Base-by-base conservation (phyloP, 2,329 filamentous ascomycete genomes). In the Ascochyta fabae region DNA sequence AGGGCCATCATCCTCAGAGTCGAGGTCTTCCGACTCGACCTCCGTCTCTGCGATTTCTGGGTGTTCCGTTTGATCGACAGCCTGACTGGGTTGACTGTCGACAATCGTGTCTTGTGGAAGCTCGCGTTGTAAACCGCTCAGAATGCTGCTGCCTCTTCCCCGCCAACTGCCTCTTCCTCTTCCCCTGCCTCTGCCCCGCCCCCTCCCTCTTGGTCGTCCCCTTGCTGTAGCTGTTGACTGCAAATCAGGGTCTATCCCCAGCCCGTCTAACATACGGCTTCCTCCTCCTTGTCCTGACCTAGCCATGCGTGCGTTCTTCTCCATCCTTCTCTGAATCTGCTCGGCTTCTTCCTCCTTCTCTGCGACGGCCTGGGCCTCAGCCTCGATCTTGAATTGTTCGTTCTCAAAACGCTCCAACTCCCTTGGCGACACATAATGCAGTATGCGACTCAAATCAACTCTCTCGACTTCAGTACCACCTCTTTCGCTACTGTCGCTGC, bases 331-430 rank as follows among this genome's bases (percentile, higher is more conserved):
- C 16, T 49, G 49, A 10, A 58, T 52, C 27, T 62, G 43, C 22
- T 70, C 64, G 31, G 70, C 65, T 7, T 57, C 54, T n/a, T 70
- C 69, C 15, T 45, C 61, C 12, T 60, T 56, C 27, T 59, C 39
- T 4, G 58, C 63, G 23, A 62, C 48, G 4, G 61, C 66, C 39
- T 71, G 64, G 1, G 66, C 69, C 46, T 70, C 66, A 0, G 67
- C 65, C 45, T 73, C 67, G 9, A 65, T 55, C 8, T 48, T 56
- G 51, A 70, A 73, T 52, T 72, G 66, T 40, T 64, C 65, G 34
- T 73, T 72, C 45, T 75, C 72, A 35, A 63, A 75, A 8, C 69
- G 59, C 36, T 74, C 70, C 6, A 74, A 58, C 58, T 75, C 71
- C 10, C 60, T 49, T 6, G 60, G 61, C 1, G 66, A 70, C 3